phyloP scores from a whole-genome alignment of 495 filamentous ascomycete genomes.

The Polyplosphaeria fusca region DNA sequence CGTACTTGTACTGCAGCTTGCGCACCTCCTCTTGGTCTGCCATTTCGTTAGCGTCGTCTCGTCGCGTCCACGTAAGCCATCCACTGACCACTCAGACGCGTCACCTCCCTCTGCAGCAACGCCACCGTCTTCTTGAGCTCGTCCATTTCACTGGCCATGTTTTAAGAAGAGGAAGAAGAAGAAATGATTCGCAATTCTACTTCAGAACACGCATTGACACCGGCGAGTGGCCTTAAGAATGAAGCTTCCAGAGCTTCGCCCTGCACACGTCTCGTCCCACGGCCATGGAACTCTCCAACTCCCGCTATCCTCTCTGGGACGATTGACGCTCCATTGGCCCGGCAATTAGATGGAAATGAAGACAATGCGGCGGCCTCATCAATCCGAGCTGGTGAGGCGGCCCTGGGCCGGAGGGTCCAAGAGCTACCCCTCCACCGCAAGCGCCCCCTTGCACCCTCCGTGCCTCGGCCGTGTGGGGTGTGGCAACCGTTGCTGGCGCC shows the following conservation, averaged over 20 bases:
- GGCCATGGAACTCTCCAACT: conserved; percentile 13
- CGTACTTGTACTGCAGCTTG: conserved; percentile 56
- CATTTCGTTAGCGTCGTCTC: conserved; percentile 5
- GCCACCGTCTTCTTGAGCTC: conserved; percentile 46
- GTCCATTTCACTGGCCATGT: conserved; percentile 44
- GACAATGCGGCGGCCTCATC: conserved; percentile 5
- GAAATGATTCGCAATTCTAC: too few species aligned
- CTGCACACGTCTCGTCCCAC: conserved; percentile 1
- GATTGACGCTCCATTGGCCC: conserved; percentile 3
- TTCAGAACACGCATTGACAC: too few species aligned
- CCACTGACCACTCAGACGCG: conserved; percentile 38
- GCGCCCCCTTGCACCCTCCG: too few species aligned
- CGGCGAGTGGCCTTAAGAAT: neutral
- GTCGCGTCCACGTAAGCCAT: neutral
- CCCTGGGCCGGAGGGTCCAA: too few species aligned
- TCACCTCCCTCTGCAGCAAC: conserved; percentile 41
- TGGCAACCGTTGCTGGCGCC: too few species aligned
- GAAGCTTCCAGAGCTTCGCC: neutral
- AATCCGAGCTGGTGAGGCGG: conserved; percentile 11
- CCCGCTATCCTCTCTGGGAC: conserved; percentile 3
- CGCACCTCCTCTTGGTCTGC: conserved; percentile 44
- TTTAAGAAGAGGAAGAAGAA: too few species aligned
- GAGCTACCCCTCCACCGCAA: too few species aligned
- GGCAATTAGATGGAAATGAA: conserved; percentile 16
- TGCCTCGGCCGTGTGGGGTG: too few species aligned